Conservation (phyloP, 352 stramenopile genomes). For the Pythium coloratum region DNA sequence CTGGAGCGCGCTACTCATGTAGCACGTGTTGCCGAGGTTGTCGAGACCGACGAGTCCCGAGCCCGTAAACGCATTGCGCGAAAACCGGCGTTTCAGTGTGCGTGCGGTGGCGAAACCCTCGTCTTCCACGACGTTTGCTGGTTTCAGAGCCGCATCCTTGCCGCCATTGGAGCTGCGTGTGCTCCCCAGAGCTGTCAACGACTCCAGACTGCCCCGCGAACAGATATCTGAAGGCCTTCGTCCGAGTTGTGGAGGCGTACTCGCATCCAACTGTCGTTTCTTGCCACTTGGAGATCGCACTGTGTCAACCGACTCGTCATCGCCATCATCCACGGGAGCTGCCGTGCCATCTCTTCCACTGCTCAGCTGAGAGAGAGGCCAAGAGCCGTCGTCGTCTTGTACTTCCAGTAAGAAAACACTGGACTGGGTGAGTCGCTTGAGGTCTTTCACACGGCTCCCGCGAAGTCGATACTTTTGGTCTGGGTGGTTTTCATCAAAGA, state of each 20-base stretch:
- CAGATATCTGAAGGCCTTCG: constrained; percentile 78
- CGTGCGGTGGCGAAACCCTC: constrained; percentile 30
- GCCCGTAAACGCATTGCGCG: constrained; percentile 72
- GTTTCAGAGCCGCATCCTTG: constrained; percentile 14
- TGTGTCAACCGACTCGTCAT: constrained; percentile 19
- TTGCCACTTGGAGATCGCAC: constrained; percentile 11
- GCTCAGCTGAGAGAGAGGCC: constrained; percentile 72
- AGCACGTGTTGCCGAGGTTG: constrained; percentile 98
- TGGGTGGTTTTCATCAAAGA: constrained; percentile 71
- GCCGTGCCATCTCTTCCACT: constrained; percentile 33
- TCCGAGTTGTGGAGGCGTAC: constrained; percentile 29
- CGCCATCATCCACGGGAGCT: constrained; percentile 25
- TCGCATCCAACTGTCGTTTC: constrained; percentile 38
- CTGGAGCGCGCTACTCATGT: constrained; percentile 98
- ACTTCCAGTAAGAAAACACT: constrained; percentile 83
- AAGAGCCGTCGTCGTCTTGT: constrained; percentile 84
- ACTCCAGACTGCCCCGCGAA: constrained; percentile 67
- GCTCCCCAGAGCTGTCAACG: constrained; percentile 40
- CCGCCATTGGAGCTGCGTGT: constrained; percentile 21
- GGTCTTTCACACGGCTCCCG: constrained; percentile 41
- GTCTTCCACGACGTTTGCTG: constrained; percentile 28
- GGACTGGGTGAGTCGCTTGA: constrained; percentile 66
- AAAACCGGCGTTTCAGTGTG: constrained; percentile 67
- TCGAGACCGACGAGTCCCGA: constrained; percentile 88
- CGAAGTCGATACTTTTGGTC: constrained; percentile 68